Evolutionary conservation across 2,329 filamentous ascomycete species (phyloP).

Genomic region (Paracamarosporium sp.): DNA sequence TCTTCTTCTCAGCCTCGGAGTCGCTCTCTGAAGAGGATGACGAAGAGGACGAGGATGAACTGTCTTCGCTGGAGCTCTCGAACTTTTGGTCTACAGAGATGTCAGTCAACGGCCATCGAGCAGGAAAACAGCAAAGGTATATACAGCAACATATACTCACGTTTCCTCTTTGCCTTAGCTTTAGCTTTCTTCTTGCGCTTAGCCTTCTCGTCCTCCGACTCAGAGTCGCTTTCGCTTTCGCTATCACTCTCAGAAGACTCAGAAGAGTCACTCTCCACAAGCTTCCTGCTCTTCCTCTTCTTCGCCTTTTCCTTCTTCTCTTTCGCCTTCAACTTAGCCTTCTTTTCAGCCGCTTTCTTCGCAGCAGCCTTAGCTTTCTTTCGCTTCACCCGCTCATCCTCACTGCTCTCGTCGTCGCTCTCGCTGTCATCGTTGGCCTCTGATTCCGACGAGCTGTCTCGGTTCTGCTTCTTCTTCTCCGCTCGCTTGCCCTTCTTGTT

Average conservation of each 20-base stretch:
- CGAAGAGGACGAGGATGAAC: conserved; percentile 19
- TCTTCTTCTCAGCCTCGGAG: conserved; percentile 33
- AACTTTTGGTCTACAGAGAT: conserved; percentile 19
- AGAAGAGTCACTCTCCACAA: conserved; percentile 26
- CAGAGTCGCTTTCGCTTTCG: conserved; percentile 25
- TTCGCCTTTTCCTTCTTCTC: conserved; percentile 20
- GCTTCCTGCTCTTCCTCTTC: conserved; percentile 24
- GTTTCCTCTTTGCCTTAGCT: conserved; percentile 32
- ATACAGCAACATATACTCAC: no score
- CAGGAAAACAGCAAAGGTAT: background rate
- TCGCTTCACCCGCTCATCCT: conserved; percentile 14
- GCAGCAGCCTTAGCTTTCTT: conserved; percentile 11
- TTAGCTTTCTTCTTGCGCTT: conserved; percentile 34
- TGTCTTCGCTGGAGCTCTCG: conserved; percentile 22
- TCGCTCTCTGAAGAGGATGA: conserved; percentile 20
- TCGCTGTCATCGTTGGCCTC: conserved; percentile 20
- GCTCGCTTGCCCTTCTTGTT: conserved; percentile 7
- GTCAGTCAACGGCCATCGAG: background rate
- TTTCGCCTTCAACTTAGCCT: conserved; percentile 22
- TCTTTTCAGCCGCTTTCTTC: conserved; percentile 15
- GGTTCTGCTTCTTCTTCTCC: conserved; percentile 13
- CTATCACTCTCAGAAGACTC: conserved; percentile 11
- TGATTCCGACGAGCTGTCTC: conserved; percentile 9
- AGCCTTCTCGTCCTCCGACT: conserved; percentile 25
- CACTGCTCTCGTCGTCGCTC: conserved; percentile 20